Evolutionary conservation across 2,329 filamentous ascomycete species (phyloP).

Genomic region (Calonectria ilicicola): DNA sequence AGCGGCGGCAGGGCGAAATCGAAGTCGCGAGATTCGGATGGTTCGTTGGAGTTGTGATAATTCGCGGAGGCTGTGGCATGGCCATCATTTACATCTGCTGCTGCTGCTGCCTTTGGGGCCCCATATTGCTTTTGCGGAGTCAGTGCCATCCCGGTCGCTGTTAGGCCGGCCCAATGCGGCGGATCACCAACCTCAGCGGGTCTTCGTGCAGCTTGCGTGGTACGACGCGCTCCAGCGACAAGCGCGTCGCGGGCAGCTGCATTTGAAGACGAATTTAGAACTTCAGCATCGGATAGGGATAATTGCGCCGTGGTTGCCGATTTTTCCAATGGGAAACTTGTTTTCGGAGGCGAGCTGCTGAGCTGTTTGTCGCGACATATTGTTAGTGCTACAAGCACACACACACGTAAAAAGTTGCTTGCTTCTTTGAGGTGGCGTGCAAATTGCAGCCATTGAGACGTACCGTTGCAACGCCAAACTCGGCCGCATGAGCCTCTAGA

Average conservation of each 20-base stretch:
- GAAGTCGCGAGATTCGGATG: constrained; percentile 10
- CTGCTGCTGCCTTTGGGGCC: constrained; percentile 20
- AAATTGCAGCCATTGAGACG: constrained; percentile 42
- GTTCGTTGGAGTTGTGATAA: constrained; percentile 25
- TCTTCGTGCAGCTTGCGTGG: constrained; percentile 9
- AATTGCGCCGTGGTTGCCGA: constrained; percentile 10
- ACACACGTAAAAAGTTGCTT: background rate
- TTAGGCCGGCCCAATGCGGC: constrained; percentile 37
- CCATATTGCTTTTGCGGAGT: constrained; percentile 43
- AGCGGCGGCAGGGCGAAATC: constrained; percentile 10
- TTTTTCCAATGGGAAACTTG: constrained; percentile 6
- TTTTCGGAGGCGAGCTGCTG: constrained; percentile 30
- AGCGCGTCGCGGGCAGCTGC: constrained; percentile 32
- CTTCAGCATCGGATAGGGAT: constrained; percentile 22
- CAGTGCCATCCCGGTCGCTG: constrained; percentile 41
- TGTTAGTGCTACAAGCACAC: background rate
- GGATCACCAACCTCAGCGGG: constrained; percentile 37
- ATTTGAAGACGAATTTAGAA: constrained; percentile 7
- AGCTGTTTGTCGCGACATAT: constrained; percentile 23
- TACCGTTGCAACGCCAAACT: constrained; percentile 55
- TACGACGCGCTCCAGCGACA: constrained; percentile 24
- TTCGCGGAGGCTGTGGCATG: constrained; percentile 26
- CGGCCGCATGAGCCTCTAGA: constrained; percentile 50
- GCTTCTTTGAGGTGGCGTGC: background rate
- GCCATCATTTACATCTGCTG: constrained; percentile 13